Conservation (phyloP, 129 eudicot genomes). For the Oenanthe sinensis region DNA sequence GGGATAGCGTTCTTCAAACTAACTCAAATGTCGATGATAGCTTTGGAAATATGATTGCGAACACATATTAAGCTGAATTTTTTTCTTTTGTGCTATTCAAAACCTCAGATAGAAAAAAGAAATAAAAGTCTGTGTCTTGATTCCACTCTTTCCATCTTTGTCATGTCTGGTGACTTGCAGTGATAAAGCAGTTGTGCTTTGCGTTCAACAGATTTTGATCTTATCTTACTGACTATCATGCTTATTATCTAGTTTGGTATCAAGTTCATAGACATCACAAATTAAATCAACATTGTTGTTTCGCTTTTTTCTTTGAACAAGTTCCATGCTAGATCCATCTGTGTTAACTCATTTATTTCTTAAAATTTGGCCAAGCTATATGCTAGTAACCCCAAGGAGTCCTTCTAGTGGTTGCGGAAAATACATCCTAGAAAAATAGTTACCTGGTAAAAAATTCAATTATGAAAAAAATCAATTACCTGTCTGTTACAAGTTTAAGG, state of each 20-base stretch:
- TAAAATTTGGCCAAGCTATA: neutral
- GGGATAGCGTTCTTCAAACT: neutral
- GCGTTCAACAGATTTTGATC: neutral
- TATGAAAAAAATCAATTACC: neutral
- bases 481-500: neutral
- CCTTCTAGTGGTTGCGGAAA: neutral
- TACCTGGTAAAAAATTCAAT: neutral
- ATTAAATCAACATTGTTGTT: neutral
- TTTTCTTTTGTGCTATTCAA: neutral
- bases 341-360: neutral
- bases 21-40: neutral
- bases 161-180: neutral
- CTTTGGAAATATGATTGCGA: neutral
- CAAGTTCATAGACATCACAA: neutral
- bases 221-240: too few relatives aligned
- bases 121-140: neutral
- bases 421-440: neutral
- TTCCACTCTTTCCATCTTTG: neutral
- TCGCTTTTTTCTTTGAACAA: neutral
- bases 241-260: neutral
- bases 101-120: neutral
- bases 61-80: neutral
- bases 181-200: neutral
- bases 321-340: neutral
- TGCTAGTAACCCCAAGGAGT: neutral